phyloP scores from a whole-genome alignment of 306 rosid species.

The Dalbergia cochinchinensis region DNA sequence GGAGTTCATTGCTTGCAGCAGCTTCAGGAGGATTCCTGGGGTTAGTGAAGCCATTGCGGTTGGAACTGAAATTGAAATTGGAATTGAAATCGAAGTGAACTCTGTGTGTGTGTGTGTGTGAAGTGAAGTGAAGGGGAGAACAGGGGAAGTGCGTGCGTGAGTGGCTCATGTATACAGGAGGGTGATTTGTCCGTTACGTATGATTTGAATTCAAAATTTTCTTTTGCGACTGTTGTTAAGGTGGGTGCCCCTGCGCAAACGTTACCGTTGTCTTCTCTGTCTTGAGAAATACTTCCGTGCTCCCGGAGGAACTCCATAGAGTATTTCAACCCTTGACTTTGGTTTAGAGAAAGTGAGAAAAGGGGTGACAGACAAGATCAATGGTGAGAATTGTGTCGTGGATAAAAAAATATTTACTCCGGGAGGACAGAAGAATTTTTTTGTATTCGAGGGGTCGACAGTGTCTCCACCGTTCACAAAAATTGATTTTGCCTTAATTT shows the following conservation, averaged over 20 bases:
- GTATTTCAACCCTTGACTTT: no score
- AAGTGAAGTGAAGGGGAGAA: neutral
- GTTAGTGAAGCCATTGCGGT: conserved; percentile 85
- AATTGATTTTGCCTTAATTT: no score
- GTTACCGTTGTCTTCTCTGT: neutral
- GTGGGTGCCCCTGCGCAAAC: neutral
- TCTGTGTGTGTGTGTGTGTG: neutral
- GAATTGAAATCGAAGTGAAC: neutral
- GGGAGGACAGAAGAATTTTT: no score
- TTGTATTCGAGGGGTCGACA: no score
- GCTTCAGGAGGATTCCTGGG: conserved; percentile 82
- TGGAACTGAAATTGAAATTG: conserved; percentile 37
- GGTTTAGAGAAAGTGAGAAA: no score
- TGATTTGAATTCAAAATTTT: neutral
- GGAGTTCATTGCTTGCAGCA: conserved; percentile 86
- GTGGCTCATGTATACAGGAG: neutral
- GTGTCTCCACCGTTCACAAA: no score
- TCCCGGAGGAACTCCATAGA: no score
- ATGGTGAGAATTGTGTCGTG: no score
- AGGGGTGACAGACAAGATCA: no score
- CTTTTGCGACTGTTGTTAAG: neutral
- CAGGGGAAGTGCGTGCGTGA: neutral
- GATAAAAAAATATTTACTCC: no score
- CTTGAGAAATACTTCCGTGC: no score
- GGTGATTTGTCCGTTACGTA: neutral